Evolutionary conservation across 2,329 filamentous ascomycete genomes (phyloP).

Genomic region (Microthyrium microscopicum): DNA sequence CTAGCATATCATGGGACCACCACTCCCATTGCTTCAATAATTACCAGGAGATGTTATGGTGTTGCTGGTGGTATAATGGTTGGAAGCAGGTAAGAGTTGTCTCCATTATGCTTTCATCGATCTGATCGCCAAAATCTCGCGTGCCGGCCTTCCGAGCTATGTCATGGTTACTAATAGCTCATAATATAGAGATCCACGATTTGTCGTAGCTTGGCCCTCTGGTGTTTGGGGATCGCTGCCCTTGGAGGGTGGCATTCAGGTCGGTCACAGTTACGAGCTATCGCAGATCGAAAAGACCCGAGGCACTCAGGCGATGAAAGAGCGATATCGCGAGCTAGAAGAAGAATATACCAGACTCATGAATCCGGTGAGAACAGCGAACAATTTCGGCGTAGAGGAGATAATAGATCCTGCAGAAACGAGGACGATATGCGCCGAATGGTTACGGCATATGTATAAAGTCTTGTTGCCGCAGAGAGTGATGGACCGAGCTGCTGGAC

Average conservation of each 20-base stretch:
- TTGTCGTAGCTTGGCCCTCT: constrained; percentile 46
- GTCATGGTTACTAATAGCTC: too few relatives aligned
- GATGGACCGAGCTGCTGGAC: constrained; percentile 23
- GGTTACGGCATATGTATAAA: constrained; percentile 40
- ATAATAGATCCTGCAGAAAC: constrained; percentile 48
- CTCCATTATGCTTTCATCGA: too few relatives aligned
- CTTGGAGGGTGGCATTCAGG: constrained; percentile 47
- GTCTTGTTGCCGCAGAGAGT: constrained; percentile 34
- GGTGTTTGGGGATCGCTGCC: constrained; percentile 47
- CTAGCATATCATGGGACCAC: constrained; percentile 47
- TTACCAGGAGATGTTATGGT: constrained; percentile 43
- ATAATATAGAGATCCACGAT: constrained; percentile 42
- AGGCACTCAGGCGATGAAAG: constrained; percentile 30
- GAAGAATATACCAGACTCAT: constrained; percentile 43
- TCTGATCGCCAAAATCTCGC: too few relatives aligned
- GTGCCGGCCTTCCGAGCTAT: too few relatives aligned
- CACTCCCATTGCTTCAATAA: constrained; percentile 45
- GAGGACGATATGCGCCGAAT: constrained; percentile 36
- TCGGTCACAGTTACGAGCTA: constrained; percentile 43
- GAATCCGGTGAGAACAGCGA: constrained; percentile 48
- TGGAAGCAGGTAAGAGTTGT: too few relatives aligned
- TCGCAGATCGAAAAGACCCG: constrained; percentile 34
- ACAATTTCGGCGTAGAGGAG: constrained; percentile 46
- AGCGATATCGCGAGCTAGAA: constrained; percentile 39
- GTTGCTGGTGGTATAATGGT: constrained; percentile 50